Evolutionary conservation across 1,139 yeast genomes (phyloP).

Genomic region (Pichiaceae sp.): DNA sequence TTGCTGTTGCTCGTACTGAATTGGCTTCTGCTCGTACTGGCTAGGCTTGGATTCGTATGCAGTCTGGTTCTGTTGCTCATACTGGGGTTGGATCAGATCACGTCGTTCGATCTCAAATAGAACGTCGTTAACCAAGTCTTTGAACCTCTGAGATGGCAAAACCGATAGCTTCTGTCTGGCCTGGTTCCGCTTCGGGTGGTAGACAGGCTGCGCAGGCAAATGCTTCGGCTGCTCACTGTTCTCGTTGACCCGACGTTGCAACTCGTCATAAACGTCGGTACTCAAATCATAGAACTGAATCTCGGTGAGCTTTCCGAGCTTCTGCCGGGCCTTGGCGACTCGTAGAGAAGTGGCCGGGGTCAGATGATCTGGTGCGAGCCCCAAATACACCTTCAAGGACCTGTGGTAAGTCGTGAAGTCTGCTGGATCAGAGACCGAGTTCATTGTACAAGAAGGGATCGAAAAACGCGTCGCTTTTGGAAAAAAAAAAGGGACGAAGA

Average conservation of each 20-base stretch:
- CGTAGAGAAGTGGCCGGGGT: slow-evolving; percentile 43
- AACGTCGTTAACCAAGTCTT: slow-evolving; percentile 86
- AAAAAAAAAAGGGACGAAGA: not conserved
- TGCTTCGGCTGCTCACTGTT: slow-evolving; percentile 45
- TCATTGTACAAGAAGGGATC: not conserved
- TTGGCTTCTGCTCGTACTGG: slow-evolving; percentile 2
- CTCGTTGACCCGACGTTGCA: slow-evolving; percentile 61
- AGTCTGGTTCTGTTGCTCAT: not conserved
- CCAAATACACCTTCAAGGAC: slow-evolving; percentile 45
- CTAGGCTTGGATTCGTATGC: slow-evolving; percentile 1
- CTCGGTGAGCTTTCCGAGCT: slow-evolving; percentile 68
- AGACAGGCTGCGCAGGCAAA: slow-evolving; percentile 59
- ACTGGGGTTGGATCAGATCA: not conserved
- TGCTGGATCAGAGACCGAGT: not conserved
- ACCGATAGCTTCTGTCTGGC: slow-evolving; percentile 90
- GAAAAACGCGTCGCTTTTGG: not conserved
- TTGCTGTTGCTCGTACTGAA: too few species aligned
- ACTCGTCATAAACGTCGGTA: slow-evolving; percentile 90
- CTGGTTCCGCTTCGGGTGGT: slow-evolving; percentile 92
- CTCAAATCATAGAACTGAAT: slow-evolving; percentile 85
- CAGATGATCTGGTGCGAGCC: slow-evolving; percentile 39
- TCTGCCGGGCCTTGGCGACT: slow-evolving; percentile 76
- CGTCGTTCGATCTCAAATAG: slow-evolving; percentile 81
- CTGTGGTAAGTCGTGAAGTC: slow-evolving; percentile 28
- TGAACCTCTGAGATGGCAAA: slow-evolving; percentile 73